Evolutionary conservation across 2,329 filamentous ascomycete genomes (phyloP), one percentile per base, ranked within the genome.

Genomic region (Sphaerulina vaccinii): DNA sequence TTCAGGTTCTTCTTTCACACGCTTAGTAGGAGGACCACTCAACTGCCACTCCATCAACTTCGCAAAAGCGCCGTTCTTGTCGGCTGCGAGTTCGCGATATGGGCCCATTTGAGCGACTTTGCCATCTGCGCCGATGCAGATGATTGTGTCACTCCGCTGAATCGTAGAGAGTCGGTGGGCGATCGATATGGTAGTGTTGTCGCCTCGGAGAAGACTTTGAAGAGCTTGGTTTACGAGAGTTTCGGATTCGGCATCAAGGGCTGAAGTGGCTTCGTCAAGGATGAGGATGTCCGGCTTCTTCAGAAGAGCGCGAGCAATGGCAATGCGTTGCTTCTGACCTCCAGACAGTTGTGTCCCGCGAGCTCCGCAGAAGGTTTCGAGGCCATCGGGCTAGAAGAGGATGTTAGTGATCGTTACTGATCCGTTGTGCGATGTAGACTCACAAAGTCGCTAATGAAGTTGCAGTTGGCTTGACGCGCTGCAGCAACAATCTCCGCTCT

Each of bases 11-110:
- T 36, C 40, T 23, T 58, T 56, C 8, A 10, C 27, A 32, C 29
- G 54, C 19, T 29, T 49, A 16, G 27, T 32, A 7, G 23, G 46
- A 27, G 95, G 90, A 7, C 87, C 87, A 63, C 81, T 93, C 83
- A 97, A 88, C 73, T 99, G 93, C 91, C 91, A 97, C 72, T 97
- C 92, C 93, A 99, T 99, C 47, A 99, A 77, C 73, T 87, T 93
- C 63, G 85, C 92, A 67, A 99, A 99, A 1, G 91, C 90, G 46
- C 92, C 95, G 8, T 86, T 76, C 13, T 81, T 80, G 54, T 89
- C 83, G 4, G 80, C 77, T 46, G 85, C 87, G 18, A 99, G 80
- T 58, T 90, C 81, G 19, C 79, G 74, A 69, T 95, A 99, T 52
- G 86, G 87, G 51, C 93, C 93, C 58, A 88, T 87, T 70, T 99